These are phyloP conservation scores for Beauveria rudraprayagi DNA, from an alignment of 2,329 filamentous ascomycete species.

Conservation along the genomic window DNA sequence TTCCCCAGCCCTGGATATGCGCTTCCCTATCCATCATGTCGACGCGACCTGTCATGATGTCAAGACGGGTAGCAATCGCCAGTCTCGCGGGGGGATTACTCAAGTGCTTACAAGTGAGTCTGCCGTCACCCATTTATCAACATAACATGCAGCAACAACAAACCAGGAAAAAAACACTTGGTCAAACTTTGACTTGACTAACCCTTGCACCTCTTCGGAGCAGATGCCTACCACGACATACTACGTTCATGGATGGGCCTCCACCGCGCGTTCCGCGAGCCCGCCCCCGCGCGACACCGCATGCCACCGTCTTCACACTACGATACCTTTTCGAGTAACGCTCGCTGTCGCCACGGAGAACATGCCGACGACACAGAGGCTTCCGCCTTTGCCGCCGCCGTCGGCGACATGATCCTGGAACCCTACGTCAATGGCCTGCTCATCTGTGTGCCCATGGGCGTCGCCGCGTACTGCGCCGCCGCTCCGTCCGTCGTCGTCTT, in stretches of 20 bases:
- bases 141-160: too few species aligned
- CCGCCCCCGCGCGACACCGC: not conserved
- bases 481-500: slow-evolving; percentile 39
- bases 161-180: not conserved
- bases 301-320: not conserved
- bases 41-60: not conserved
- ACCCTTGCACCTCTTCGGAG: not conserved
- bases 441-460: slow-evolving; percentile 63
- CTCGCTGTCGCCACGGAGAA: not conserved
- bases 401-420: slow-evolving; percentile 20
- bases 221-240: slow-evolving; percentile 4
- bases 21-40: not conserved
- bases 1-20: not conserved
- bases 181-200: not conserved
- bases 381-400: not conserved
- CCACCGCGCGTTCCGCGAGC: not conserved
- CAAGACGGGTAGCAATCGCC: not conserved
- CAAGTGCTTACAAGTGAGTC: slow-evolving; percentile 3
- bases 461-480: slow-evolving; percentile 40
- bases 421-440: slow-evolving; percentile 57
- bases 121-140: not conserved
- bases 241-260: slow-evolving; percentile 5
- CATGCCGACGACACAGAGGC: not conserved
- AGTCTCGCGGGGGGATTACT: slow-evolving; percentile 4
- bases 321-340: not conserved